phyloP scores from a whole-genome alignment of 371 early-diverging fungal genomes.

The Blakeslea trispora region DNA sequence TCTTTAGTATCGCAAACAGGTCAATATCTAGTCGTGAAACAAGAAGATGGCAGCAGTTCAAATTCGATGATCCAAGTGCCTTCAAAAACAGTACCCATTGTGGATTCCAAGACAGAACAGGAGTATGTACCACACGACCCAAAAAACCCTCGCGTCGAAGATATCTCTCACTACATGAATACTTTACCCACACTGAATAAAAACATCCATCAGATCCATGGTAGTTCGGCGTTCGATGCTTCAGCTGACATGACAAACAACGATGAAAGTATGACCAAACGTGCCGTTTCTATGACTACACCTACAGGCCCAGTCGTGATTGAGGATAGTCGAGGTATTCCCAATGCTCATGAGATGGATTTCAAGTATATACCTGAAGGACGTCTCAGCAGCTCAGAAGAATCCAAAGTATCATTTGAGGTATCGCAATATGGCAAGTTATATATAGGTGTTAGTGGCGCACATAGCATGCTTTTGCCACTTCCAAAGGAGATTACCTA shows the following conservation, averaged over 20 bases:
- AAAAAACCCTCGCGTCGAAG: constrained; percentile 25
- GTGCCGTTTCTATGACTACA: constrained; percentile 2
- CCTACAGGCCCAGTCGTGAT: not conserved
- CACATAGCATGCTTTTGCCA: constrained; percentile 32
- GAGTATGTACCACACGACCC: constrained; percentile 14
- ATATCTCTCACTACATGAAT: constrained; percentile 30
- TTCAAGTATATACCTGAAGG: not conserved
- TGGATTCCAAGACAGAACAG: constrained; percentile 2
- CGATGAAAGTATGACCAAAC: constrained; percentile 6
- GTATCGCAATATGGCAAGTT: constrained; percentile 26
- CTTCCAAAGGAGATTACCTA: constrained; percentile 41
- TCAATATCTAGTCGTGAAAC: not conserved
- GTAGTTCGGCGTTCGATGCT: constrained; percentile 13
- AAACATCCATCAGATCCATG: not conserved
- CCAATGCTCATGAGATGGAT: constrained; percentile 28
- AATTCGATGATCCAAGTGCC: constrained; percentile 12
- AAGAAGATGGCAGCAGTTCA: not conserved
- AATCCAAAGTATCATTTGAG: constrained; percentile 15
- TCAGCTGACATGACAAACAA: constrained; percentile 1
- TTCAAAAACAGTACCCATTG: constrained; percentile 10
- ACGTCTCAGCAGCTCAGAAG: not conserved
- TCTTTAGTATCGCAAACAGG: not conserved
- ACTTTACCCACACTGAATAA: constrained; percentile 7
- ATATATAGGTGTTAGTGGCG: constrained; percentile 37
- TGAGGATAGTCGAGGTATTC: constrained; percentile 17